Conservation (phyloP, 2,329 filamentous ascomycete species). For the Aspergillus ruber region DNA sequence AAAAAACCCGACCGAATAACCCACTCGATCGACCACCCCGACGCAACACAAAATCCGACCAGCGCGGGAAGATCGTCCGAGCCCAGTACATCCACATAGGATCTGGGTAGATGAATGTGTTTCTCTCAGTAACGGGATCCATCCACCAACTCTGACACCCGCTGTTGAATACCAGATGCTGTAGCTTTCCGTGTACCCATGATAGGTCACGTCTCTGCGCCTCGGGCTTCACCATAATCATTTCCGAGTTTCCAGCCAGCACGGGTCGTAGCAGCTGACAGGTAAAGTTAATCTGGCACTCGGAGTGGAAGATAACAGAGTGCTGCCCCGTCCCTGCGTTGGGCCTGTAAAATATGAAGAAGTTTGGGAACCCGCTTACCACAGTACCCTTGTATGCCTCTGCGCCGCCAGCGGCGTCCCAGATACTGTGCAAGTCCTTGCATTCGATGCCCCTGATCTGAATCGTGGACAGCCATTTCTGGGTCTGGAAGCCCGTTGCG, state of each 20-base stretch:
- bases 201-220: conserved; percentile 8
- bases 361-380: conserved; percentile 9
- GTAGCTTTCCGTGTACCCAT: conserved; percentile 10
- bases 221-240: conserved; percentile 7
- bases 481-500: conserved; percentile 30
- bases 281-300: conserved; percentile 13
- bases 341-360: conserved; percentile 12
- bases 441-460: conserved; percentile 19
- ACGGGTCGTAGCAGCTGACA: conserved; percentile 9
- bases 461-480: conserved; percentile 28
- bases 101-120: conserved; percentile 9
- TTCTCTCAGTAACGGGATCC: conserved; percentile 1
- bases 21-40: neutral
- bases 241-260: conserved; percentile 1
- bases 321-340: conserved; percentile 11
- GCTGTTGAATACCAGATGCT: conserved; percentile 11
- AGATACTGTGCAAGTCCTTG: conserved; percentile 14
- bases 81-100: conserved; percentile 14
- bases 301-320: conserved; percentile 14
- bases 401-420: conserved; percentile 20
- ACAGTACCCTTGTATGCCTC: conserved; percentile 21
- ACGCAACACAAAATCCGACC: neutral
- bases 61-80: conserved; percentile 7
- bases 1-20: neutral
- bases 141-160: conserved; percentile 12